Evolutionary conservation across 139 green algal genomes (phyloP).

Genomic region (Micractinium conductrix): DNA sequence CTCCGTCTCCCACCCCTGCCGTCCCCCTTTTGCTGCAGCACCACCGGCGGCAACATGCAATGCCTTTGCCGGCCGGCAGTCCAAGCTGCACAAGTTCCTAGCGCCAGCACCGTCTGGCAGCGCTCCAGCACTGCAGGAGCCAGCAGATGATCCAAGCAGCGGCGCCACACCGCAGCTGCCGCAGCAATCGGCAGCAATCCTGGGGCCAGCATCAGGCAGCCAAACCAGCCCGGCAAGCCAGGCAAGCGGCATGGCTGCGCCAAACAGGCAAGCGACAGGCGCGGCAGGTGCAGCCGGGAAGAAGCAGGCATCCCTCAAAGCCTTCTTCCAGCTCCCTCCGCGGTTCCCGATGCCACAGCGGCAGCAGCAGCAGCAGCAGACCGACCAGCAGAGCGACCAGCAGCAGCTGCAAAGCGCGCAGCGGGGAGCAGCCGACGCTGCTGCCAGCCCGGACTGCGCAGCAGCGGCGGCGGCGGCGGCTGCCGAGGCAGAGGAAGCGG

Average conservation of each 20-base stretch:
- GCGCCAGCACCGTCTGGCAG: not conserved
- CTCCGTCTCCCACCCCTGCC: too few relatives aligned
- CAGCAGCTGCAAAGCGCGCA: not conserved
- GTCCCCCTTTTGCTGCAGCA: not conserved
- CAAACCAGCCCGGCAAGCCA: not conserved
- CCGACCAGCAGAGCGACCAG: not conserved
- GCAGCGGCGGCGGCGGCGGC: not conserved
- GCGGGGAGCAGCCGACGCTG: not conserved
- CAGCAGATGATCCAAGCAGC: not conserved
- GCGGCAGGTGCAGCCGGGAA: not conserved
- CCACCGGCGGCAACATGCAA: conserved; percentile 1
- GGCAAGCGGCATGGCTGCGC: not conserved
- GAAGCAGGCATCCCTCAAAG: conserved; percentile 22
- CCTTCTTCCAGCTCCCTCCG: conserved; percentile 7
- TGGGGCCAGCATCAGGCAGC: not conserved
- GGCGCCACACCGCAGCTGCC: not conserved
- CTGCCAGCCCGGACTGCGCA: not conserved
- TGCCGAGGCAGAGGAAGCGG: not conserved
- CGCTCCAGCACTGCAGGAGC: not conserved
- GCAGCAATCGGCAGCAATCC: conserved; percentile 5
- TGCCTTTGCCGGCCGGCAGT: conserved; percentile 46
- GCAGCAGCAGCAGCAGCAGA: not conserved
- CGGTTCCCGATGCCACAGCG: not conserved
- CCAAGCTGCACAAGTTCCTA: conserved; percentile 48
- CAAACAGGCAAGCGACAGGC: not conserved